Evolutionary conservation across 257 asterid genomes (phyloP), one percentile per base, ranked within the genome.

Genomic region (Craterostigma plantagineum): DNA sequence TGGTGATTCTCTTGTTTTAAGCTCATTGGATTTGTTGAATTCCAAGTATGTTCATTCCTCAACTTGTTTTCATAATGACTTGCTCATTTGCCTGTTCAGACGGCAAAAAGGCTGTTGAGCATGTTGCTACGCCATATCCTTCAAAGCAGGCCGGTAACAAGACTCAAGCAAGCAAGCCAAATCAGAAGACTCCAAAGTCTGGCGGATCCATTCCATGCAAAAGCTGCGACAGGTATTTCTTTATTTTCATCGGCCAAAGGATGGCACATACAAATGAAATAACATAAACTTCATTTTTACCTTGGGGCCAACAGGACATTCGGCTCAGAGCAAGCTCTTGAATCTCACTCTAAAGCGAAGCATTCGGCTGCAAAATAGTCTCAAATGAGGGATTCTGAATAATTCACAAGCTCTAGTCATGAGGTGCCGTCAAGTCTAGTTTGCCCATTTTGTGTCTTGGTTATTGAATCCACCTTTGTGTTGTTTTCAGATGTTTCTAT

Each of bases 51-150:
- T 23, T 35, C 18, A 43, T 23, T 23, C 6, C 30, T 23, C 6
- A 23, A 23, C 30, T 23, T n/a, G n/a, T n/a, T 23, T 23, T 23
- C 30, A 23, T 2, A 23, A 2, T 23, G 30, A 23, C 30, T 23
- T 23, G 2, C 30, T 2, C 30, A 23, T 23, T 23, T 23, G 30
- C 4, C 30, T 23, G 30, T 23, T 23, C 59, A 75, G 86, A 73
- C 65, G 76, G 68, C 46, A 75, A 75, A 62, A 72, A 75, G 49
- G 63, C 66, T 3, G 40, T 50, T 50, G 70, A 1, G 13, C 92
- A 72, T 54, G 81, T 72, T 16, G 92, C 72, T 9, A 79, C 91
- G 10, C 92, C 92, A 38, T 65, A 76, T 43, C 91, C 86, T 9
- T 52, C 69, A 49, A 76, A 73, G 46, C 73, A 68, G 57, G 77